Percentiles rank a stretch among this genome's conserved stretches.
These are phyloP conservation scores for Yamadazyma siamensis DNA, from an alignment of 1,139 yeast genomes.

Conservation along the genomic window DNA sequence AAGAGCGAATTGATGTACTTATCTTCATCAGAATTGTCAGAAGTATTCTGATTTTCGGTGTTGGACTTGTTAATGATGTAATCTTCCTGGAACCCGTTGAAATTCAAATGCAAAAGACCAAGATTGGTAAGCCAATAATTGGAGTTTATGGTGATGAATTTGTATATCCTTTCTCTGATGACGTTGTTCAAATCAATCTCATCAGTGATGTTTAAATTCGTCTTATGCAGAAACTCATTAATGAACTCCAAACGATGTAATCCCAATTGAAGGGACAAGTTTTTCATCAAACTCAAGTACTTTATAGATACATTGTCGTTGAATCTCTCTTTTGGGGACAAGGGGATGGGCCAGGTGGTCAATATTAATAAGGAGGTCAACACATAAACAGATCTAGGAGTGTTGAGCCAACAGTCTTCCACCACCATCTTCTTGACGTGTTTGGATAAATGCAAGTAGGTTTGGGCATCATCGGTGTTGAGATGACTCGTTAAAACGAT, in stretches of 20 bases:
- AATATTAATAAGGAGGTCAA: constrained; percentile 38
- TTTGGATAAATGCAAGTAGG: constrained; percentile 24
- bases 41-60: constrained; percentile 14
- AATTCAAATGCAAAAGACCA: constrained; percentile 38
- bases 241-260: constrained; percentile 43
- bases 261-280: constrained; percentile 42
- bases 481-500: constrained; percentile 35
- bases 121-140: constrained; percentile 44
- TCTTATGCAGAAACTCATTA: constrained; percentile 44
- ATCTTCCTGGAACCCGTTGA: constrained; percentile 42
- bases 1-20: constrained; percentile 38
- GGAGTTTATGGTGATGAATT: constrained; percentile 41
- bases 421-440: constrained; percentile 42
- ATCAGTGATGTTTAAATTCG: constrained; percentile 32
- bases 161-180: constrained; percentile 44
- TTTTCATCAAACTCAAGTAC: constrained; percentile 40
- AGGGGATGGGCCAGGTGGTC: constrained; percentile 49
- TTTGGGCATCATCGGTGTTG: constrained; percentile 17
- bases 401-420: constrained; percentile 42
- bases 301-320: constrained; percentile 37
- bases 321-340: constrained; percentile 23
- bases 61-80: constrained; percentile 38
- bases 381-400: constrained; percentile 44
- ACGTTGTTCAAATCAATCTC: constrained; percentile 32
- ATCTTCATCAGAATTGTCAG: constrained; percentile 18